Evolutionary conservation across 1,284 basidiomycete species (phyloP).

Genomic region (Cutaneotrichosporon sp.): DNA sequence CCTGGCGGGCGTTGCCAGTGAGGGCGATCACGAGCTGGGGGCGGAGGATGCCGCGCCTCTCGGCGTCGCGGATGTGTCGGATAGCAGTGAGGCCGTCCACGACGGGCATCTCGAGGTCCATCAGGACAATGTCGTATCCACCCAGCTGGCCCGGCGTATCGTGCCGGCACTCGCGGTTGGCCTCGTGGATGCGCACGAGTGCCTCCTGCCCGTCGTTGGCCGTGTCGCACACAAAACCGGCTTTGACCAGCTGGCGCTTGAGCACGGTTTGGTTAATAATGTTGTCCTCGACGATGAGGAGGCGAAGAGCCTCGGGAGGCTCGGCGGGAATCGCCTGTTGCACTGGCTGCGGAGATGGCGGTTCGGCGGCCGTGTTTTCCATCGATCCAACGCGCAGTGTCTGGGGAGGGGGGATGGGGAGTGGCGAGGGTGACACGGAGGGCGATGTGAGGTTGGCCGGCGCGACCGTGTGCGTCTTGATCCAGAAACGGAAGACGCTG

Average conservation of each 20-base stretch:
- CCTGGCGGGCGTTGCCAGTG: conserved; percentile 47
- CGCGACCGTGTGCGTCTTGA: conserved; percentile 33
- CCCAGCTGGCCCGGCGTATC: background rate
- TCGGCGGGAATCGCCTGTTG: too few relatives aligned
- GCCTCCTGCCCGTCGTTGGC: conserved; percentile 55
- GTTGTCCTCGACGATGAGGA: conserved; percentile 55
- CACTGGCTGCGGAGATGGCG: too few relatives aligned
- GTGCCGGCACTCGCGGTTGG: background rate
- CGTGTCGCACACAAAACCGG: conserved; percentile 43
- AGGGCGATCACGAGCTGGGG: conserved; percentile 46
- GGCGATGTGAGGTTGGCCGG: background rate
- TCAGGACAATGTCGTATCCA: conserved; percentile 28
- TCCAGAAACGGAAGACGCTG: conserved; percentile 53
- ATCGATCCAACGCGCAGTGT: background rate
- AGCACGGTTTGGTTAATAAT: conserved; percentile 56
- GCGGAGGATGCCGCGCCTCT: conserved; percentile 34
- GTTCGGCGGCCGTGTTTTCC: background rate
- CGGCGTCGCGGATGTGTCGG: conserved; percentile 36
- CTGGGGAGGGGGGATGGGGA: background rate
- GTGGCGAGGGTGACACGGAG: background rate
- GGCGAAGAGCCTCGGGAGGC: conserved; percentile 14
- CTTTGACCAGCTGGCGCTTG: conserved; percentile 51
- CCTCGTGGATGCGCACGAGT: conserved; percentile 28
- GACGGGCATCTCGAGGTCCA: conserved; percentile 45
- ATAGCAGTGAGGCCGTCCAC: conserved; percentile 52